A percentile compares a stretch with the other conserved stretches of the same genome.
These are phyloP conservation scores for Penicillium alfredii DNA, from an alignment of 495 filamentous ascomycete genomes.

Conservation along the genomic window DNA sequence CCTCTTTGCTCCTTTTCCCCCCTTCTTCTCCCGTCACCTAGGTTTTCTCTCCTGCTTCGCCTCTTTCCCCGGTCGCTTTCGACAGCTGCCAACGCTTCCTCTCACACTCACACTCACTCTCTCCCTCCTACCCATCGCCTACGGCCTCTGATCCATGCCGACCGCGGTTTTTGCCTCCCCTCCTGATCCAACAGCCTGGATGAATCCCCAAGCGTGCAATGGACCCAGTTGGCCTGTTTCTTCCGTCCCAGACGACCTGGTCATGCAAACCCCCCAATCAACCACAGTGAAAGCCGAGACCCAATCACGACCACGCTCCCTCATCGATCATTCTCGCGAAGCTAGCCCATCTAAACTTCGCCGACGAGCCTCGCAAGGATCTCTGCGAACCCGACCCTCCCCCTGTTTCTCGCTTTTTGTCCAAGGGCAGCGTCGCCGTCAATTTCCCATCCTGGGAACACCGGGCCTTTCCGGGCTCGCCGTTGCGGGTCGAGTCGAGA, in stretches of 20 bases:
- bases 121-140: slow-evolving; percentile 5
- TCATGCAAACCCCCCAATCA: slow-evolving; percentile 24
- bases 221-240: slow-evolving; percentile 29
- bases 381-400: slow-evolving; percentile 34
- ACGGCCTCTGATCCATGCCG: slow-evolving; percentile 10
- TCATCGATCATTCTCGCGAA: slow-evolving; percentile 11
- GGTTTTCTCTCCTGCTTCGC: slow-evolving; percentile 5
- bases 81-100: no score
- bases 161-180: slow-evolving; percentile 1
- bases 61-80: slow-evolving; percentile 4
- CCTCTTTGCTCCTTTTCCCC: slow-evolving; percentile 6
- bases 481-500: slow-evolving; percentile 25
- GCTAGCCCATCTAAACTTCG: slow-evolving; percentile 26
- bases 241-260: slow-evolving; percentile 22
- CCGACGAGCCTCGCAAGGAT: slow-evolving; percentile 40
- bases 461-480: slow-evolving; percentile 20
- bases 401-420: slow-evolving; percentile 37
- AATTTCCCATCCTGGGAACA: slow-evolving; percentile 40
- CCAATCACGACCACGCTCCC: slow-evolving; percentile 12
- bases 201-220: slow-evolving; percentile 35
- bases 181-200: slow-evolving; percentile 23
- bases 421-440: slow-evolving; percentile 33
- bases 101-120: slow-evolving; percentile 4
- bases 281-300: slow-evolving; percentile 16
- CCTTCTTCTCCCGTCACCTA: slow-evolving; percentile 8